phyloP scores from a whole-genome alignment of 345 rosid genomes.

The Eutrema yunnanense region DNA sequence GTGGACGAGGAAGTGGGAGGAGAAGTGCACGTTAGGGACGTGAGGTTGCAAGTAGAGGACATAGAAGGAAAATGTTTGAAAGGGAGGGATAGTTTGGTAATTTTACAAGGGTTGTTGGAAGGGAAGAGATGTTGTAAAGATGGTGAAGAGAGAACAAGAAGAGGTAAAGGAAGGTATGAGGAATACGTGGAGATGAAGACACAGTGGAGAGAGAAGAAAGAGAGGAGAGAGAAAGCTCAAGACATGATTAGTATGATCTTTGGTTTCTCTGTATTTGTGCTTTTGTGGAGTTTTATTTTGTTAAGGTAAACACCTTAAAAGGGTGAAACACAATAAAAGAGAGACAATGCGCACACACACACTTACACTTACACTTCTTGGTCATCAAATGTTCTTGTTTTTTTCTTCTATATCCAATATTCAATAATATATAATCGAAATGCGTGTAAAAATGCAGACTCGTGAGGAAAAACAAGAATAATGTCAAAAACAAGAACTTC shows the following conservation, averaged over 20 bases:
- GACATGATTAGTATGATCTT: slow-evolving; percentile 32
- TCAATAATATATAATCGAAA: not conserved
- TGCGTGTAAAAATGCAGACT: not conserved
- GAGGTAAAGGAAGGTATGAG: slow-evolving; percentile 24
- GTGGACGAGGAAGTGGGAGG: slow-evolving; percentile 61
- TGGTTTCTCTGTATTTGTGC: slow-evolving; percentile 42
- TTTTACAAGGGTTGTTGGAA: slow-evolving; percentile 42
- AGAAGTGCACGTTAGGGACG: slow-evolving; percentile 63
- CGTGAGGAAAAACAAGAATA: not conserved
- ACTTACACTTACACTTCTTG: not conserved
- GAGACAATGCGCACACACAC: not conserved
- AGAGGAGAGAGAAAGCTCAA: slow-evolving; percentile 25
- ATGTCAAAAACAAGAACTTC: slow-evolving; percentile 16
- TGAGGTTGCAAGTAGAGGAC: slow-evolving; percentile 65
- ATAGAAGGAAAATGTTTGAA: slow-evolving; percentile 62
- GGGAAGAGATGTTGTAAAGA: slow-evolving; percentile 41
- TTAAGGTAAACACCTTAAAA: slow-evolving; percentile 19
- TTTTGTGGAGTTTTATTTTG: slow-evolving; percentile 51
- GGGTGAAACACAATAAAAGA: not conserved
- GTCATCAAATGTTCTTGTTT: not conserved
- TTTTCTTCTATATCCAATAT: not conserved
- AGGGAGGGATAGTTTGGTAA: slow-evolving; percentile 67
- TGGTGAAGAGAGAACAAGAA: not conserved
- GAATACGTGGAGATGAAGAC: slow-evolving; percentile 39
- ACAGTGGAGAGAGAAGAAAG: slow-evolving; percentile 32